Conservation (phyloP, 2,329 filamentous ascomycete genomes). For the Botrytis squamosa region DNA sequence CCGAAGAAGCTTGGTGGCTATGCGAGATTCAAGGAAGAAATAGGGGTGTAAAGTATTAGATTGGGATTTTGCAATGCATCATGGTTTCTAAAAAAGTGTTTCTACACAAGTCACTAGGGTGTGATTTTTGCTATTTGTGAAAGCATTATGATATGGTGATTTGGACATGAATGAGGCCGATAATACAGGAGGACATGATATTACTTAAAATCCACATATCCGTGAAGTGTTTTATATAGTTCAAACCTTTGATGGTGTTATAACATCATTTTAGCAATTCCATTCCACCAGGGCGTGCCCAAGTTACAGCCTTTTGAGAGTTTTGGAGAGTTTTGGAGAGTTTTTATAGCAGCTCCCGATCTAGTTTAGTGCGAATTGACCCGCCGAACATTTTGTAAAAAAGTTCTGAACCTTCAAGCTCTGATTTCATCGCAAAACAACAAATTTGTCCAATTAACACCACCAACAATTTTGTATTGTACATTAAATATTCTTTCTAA, state of each 20-base stretch:
- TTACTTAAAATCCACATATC: neutral
- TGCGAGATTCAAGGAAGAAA: slow-evolving; percentile 23
- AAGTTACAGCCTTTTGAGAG: neutral
- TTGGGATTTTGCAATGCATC: slow-evolving; percentile 29
- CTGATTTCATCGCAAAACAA: slow-evolving; percentile 19
- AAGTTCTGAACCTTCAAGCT: slow-evolving; percentile 22
- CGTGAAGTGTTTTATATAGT: neutral
- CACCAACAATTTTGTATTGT: slow-evolving; percentile 14
- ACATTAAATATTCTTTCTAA: neutral
- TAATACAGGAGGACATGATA: neutral
- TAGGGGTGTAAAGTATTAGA: slow-evolving; percentile 37
- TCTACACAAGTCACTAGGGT: neutral
- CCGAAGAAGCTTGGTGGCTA: slow-evolving; percentile 23
- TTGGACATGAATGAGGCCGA: neutral
- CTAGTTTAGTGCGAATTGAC: slow-evolving; percentile 24
- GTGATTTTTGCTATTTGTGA: neutral
- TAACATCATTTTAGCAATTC: neutral
- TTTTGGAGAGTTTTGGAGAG: neutral
- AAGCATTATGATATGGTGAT: neutral
- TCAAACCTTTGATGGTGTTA: neutral
- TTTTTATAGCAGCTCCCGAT: slow-evolving; percentile 22
- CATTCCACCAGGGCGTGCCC: neutral
- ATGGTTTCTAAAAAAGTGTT: slow-evolving; percentile 21
- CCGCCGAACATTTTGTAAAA: slow-evolving; percentile 23
- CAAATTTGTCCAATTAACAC: slow-evolving; percentile 17